Evolutionary conservation across 805 yeast genomes (phyloP), one percentile per base, ranked within the genome.

Genomic region (Starmerella sp.): DNA sequence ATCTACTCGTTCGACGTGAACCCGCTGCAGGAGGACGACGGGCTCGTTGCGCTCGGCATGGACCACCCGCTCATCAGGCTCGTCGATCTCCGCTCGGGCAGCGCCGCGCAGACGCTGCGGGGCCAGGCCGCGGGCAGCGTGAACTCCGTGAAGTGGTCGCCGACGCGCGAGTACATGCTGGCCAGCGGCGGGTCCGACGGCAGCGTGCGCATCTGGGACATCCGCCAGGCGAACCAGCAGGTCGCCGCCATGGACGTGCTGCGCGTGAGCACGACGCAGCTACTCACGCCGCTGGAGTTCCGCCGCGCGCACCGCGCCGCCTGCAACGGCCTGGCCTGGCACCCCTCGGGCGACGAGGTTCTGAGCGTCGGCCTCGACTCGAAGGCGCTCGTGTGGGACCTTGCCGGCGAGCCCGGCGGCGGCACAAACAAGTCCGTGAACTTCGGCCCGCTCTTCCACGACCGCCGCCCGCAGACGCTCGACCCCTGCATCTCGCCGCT

Each of bases 121-220:
- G 89, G 86, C 10, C 84, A 80, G 58, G 74, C 74, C 2, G 53
- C 64, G 45, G 80, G 82, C 1, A 76, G 73, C 54, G 76, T 82
- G 1, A 65, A 81, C 46, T 68, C 80, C 31, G 80, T 83, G 34
- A 79, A 81, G 63, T 88, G 95, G 91, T 83, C 85, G 47, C 95
- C 95, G 0, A 70, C 71, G 7, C 71, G 78, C 57, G 69, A 80
- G 0, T 69, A 83, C 62, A 57, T 84, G 4, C 71, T 90, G 1
- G 89, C 90, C 0, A 76, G 88, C 4, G 96, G 95, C 1, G 89
- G 91, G 22, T 76, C 79, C 15, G 87, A 84, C 61, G 96, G 97
- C 0, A 82, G 82, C 47, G 82, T 85, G 8, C 76, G 85, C 52
- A 65, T 90, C 0, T 90, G 97, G 97, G 97, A 90, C 66, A 77